These are phyloP conservation scores for Physcomitrellopsis africana DNA, from an alignment of 225 moss, liverwort and hornwort species.

Conservation along the genomic window DNA sequence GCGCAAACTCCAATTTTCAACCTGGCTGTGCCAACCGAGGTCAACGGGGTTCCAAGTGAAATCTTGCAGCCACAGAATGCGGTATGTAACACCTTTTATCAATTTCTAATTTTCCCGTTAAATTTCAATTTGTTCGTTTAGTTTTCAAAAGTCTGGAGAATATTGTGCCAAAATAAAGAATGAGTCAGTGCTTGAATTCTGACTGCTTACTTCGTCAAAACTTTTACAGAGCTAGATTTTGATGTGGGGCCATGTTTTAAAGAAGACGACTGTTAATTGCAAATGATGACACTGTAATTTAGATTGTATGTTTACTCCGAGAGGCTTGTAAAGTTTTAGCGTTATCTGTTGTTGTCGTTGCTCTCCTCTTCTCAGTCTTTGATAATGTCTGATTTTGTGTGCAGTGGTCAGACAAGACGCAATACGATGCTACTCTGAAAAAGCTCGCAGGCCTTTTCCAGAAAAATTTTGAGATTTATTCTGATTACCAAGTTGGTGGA, in stretches of 20 bases:
- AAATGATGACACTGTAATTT: too few relatives aligned
- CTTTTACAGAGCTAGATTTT: too few relatives aligned
- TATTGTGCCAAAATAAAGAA: too few relatives aligned
- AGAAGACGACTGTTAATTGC: too few relatives aligned
- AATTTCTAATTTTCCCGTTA: too few relatives aligned
- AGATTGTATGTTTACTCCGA: too few relatives aligned
- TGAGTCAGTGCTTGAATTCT: too few relatives aligned
- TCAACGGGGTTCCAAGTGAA: constrained; percentile 78
- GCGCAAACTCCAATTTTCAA: constrained; percentile 82
- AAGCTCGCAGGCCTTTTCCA: constrained; percentile 60
- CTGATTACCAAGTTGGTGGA: constrained; percentile 64
- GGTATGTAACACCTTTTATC: constrained; percentile 37
- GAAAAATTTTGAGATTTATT: constrained; percentile 66
- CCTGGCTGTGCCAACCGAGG: constrained; percentile 72
- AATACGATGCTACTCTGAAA: constrained; percentile 52
- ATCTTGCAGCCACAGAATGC: constrained; percentile 86
- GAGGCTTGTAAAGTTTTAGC: too few relatives aligned
- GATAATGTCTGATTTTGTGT: neutral
- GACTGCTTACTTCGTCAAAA: too few relatives aligned
- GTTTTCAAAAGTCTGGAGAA: too few relatives aligned
- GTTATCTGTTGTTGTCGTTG: too few relatives aligned
- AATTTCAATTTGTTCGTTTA: neutral
- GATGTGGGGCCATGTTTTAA: too few relatives aligned
- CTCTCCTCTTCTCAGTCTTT: neutral
- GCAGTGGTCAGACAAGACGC: constrained; percentile 60